A percentile compares a stretch with the other conserved stretches of the same genome.
phyloP scores from a whole-genome alignment of 768 basidiomycete species.

The Russula olivacea region DNA sequence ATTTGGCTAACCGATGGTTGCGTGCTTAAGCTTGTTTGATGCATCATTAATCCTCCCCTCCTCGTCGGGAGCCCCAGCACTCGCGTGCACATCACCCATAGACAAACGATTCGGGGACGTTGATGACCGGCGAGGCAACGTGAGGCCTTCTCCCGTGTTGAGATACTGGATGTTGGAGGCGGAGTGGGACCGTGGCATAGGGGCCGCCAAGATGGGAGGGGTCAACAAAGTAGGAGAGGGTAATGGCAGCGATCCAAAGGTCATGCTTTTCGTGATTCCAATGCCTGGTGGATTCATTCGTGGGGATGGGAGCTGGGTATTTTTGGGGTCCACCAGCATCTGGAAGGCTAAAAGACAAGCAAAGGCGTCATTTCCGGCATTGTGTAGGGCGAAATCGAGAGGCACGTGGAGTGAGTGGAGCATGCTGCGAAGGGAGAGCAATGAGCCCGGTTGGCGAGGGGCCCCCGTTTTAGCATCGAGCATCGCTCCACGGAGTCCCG shows the following conservation, averaged over 20 bases:
- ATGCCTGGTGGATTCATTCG: constrained; percentile 6
- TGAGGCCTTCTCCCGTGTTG: not conserved
- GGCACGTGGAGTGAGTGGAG: constrained; percentile 52
- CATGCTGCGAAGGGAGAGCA: constrained; percentile 57
- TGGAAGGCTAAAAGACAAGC: constrained; percentile 64
- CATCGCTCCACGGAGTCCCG: constrained; percentile 56
- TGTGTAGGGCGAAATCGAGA: constrained; percentile 47
- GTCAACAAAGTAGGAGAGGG: constrained; percentile 16
- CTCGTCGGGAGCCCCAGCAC: constrained; percentile 10
- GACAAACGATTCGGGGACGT: constrained; percentile 9
- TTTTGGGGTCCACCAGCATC: constrained; percentile 53
- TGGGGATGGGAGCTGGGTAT: constrained; percentile 32
- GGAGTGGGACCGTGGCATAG: constrained; percentile 14
- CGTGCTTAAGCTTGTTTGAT: not conserved
- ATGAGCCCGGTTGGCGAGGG: constrained; percentile 45
- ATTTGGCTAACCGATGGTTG: constrained; percentile 18
- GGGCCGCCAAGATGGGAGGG: constrained; percentile 10
- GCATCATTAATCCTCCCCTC: constrained; percentile 14
- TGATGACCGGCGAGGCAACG: not conserved
- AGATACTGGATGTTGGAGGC: constrained; percentile 8
- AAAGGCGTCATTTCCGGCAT: constrained; percentile 79
- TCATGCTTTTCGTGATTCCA: not conserved
- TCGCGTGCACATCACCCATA: not conserved
- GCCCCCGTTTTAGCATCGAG: constrained; percentile 51
- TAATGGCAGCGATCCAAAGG: constrained; percentile 14